Base-by-base conservation (phyloP, 129 eudicot genomes). In the Centella asiatica region DNA sequence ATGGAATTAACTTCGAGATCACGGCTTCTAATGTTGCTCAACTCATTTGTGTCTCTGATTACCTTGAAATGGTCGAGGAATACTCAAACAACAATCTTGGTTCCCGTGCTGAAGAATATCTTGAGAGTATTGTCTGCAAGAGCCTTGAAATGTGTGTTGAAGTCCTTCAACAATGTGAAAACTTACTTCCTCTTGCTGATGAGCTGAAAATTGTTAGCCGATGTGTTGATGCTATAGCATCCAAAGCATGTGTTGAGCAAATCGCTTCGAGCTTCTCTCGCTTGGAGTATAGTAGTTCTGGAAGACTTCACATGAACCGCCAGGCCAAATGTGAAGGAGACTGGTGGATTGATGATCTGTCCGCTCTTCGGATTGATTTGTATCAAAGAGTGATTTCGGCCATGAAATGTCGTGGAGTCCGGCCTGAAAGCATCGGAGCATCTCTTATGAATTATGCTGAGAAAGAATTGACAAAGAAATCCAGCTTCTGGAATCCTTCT, bases 301-400 rank as follows among this genome's bases (percentile, higher is more conserved):
- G 96, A 2, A 68, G 99, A 51, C 96, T 88, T 26, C 95, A 93
- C 60, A 84, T 87, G 95, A 87, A 79, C 58, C 79, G 94, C 23
- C 87, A 80, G 18, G 64, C 80, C 5, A 87, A 87, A 44, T 84
- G 79, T 20, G 99, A 87, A 48, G 78, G 84, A 7, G 99, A 93
- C 69, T 93, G 99, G 99, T 93, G 99, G 99, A 85, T 87, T 5
- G 92, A 93, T 60, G 96, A 93, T 73, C 64, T 88, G 6, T 88
- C 96, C 0, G 83, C 77, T 67, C 93, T 93, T 56, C 80, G 99
- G 7, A 76, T 85, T 37, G 96, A 87, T 65, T 62, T 93, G 72
- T 93, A 85, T 62, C 81, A 93, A 65, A 76, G 93, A 73, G 96
- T 93, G 20, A 85, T 93, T 60, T 61, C 79, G 4, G 99, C 99